Base-by-base conservation (phyloP, 2,329 filamentous ascomycete species). In the Metarhizium rileyi region DNA sequence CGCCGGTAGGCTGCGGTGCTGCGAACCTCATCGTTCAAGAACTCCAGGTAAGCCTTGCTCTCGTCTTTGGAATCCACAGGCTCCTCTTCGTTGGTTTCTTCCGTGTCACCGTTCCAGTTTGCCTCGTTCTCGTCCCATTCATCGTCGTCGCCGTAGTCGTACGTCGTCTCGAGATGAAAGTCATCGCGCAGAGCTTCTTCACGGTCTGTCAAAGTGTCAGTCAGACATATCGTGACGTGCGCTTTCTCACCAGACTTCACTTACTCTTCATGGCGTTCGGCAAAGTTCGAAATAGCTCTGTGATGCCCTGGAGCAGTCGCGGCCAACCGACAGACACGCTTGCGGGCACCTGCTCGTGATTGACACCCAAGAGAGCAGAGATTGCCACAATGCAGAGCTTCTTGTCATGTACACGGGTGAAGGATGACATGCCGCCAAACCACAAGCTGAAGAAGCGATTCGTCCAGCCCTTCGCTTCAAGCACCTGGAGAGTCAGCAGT, bases 391-490 rank as follows among this genome's bases (percentile, higher is more conserved):
- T 96, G 54, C 89, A 96, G 25, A 98, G 76, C 75, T 96, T 98
- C 80, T 98, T 98, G 74, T 98, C 93, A 65, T 98, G 93, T 2
- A 98, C 93, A 40, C 93, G 81, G 47, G 82, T 87, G 71, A 98
- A 97, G 61, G 81, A 84, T 54, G 95, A 86, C 72, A 98, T 98
- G 70, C 84, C 94, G 40, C 88, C 88, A 68, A 98, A 98, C 93
- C 93, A 98, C 52, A 94, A 73, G 69, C 88, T 95, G 75, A 98
- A 98, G 73, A 98, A 98, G 64, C 94, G 94, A 71, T 97, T 97
- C 6, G 93, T 97, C 91, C 90, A 96, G 53, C 82, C 85, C 61
- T 94, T 91, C 48, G 77, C 72, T 71, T 98, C 93, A n/a, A 98
- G 78, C 35, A 95, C 82, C 54, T 90, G 84, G 22, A 98, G 78